Base-by-base conservation (phyloP, 2,329 filamentous ascomycete genomes). In the Cladorrhinum sp. region DNA sequence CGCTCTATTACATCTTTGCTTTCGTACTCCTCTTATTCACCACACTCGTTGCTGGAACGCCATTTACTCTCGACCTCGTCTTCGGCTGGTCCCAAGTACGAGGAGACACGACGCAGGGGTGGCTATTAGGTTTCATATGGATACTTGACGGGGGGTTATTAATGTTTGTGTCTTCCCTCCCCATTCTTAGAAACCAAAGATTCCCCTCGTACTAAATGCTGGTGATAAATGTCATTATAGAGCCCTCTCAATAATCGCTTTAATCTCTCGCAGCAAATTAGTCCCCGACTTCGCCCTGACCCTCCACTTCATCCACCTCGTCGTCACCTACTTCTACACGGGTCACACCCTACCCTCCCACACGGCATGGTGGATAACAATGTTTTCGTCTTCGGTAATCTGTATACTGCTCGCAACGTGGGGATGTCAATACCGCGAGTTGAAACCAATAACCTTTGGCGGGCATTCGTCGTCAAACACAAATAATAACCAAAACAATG, bases 211-310 rank as follows among this genome's bases (percentile, higher is more conserved):
- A 22, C 6, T 24, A 16, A 41, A 27, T 32, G 38, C 2, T 20
- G 23, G 38, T 22, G 36, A 27, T 50, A 59, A 22, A 24, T 32
- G 4, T 4, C 24, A 3, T 54, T 20, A 61, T 70, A 98, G 93
- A 72, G 86, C 91, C 48, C 85, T 96, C 61, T 90, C 92, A 48
- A 88, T 97, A 60, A 85, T 96, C 55, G 77, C 93, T 57, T 80
- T 98, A 60, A 86, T 99, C 67, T 87, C 89, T 20, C 91, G 95
- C 64, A 95, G 90, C 52, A 98, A 98, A 75, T 89, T 98, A 62
- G 90, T 98, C 55, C 92, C 92, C 67, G 95, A 99, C 76, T 99
- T 98, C 74, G 91, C 92, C 29, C 79, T 97, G 23, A 96, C 93
- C 2, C 84, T 97, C 18, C 72, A 76, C 67, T 62, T 61, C 38